Evolutionary conservation across 176 grass and related monocot genomes (phyloP), one percentile per base, ranked within the genome.

Genomic region (Neostapfia colusana): DNA sequence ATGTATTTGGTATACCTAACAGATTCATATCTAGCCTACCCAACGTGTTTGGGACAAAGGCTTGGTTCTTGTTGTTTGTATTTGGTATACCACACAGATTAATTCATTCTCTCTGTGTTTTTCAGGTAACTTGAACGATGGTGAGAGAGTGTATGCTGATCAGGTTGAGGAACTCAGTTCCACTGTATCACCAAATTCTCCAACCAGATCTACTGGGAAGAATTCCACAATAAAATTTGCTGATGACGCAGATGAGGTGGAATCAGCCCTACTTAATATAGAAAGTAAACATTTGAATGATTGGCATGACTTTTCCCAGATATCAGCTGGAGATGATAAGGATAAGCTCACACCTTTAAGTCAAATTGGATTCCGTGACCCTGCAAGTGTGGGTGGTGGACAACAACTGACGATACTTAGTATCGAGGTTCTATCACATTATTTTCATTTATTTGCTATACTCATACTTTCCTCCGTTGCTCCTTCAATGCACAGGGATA

Each of bases 331-430:
- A 76, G 82, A 86, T 61, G 72, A 81, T 46, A 91, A 89, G 82
- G 77, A 83, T 63, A 87, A 86, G 84, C 86, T 91, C 15, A 93
- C 91, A 60, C 91, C 91, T 83, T 84, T 93, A 53, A 93, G 91
- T 90, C 91, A 93, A 93, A 88, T 82, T 72, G 91, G 91, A 74
- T 93, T 97, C 40, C 67, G 82, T 78, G 95, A 97, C 58, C 89
- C 95, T 54, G 95, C 91, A 84, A 86, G 84, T 82, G 20, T 67
- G 13, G 89, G 91, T 85, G 74, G 86, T 75, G 91, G 91, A 43
- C 95, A 93, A 75, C 91, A 93, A 76, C 69, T 93, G 53, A 93
- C 86, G 51, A 70, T 97, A 87, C 76, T 97, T 65, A 97, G 94
- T 50, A 34, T 97, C 25, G 94, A 97, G 95, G 95, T 93, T 72